These are phyloP conservation scores for Lineolata rhizophorae DNA, from an alignment of 495 filamentous ascomycete species.

Conservation along the genomic window DNA sequence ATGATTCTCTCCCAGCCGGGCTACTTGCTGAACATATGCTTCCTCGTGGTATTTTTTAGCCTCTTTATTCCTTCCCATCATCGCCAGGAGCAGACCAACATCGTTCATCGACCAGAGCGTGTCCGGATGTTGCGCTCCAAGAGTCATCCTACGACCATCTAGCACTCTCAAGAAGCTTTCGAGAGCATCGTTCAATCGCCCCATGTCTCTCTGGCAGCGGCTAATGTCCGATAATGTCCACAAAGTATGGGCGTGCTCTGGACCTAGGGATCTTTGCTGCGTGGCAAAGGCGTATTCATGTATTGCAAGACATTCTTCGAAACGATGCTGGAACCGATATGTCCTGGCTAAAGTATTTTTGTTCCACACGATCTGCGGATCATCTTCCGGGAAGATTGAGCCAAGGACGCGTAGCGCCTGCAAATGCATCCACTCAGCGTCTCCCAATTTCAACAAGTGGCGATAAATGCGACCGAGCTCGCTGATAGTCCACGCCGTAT, in stretches of 20 bases:
- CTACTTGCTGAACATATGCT: not conserved
- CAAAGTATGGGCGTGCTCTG: not conserved
- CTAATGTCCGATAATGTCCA: not conserved
- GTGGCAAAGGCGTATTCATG: not conserved
- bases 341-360: not conserved
- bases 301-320: not conserved
- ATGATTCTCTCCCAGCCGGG: not conserved
- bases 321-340: not conserved
- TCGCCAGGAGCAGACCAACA: not conserved
- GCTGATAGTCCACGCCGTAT: not conserved
- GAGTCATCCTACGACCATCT: not conserved
- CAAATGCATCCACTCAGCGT: not conserved
- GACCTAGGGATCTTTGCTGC: not conserved
- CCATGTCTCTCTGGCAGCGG: not conserved
- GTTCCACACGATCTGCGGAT: not conserved
- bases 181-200: not conserved
- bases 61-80: not conserved
- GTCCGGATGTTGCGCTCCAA: not conserved
- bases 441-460: not conserved
- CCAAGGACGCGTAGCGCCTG: not conserved
- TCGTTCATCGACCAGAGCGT: not conserved
- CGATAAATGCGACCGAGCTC: not conserved
- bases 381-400: not conserved
- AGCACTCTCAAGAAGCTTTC: not conserved
- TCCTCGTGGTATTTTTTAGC: not conserved